phyloP scores from a whole-genome alignment of 495 filamentous ascomycete genomes.

The Recurvomyces mirabilis region DNA sequence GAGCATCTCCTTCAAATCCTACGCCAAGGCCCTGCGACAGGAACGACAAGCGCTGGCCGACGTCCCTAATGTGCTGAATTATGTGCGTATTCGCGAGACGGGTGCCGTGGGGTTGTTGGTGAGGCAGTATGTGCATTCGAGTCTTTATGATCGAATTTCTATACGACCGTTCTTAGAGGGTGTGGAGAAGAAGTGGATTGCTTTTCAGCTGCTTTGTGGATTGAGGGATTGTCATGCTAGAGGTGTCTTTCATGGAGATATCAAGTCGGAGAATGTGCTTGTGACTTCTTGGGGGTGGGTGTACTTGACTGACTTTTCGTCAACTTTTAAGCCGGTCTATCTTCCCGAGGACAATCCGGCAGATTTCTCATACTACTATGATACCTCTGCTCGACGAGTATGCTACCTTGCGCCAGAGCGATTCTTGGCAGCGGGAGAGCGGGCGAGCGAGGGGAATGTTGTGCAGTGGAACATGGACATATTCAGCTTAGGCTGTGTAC shows the following conservation, averaged over 20 bases:
- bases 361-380: constrained; percentile 95
- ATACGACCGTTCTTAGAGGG: constrained; percentile 95
- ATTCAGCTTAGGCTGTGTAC: constrained; percentile 94
- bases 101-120: constrained; percentile 84
- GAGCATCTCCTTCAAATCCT: constrained; percentile 62
- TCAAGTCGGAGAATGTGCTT: constrained; percentile 93
- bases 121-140: constrained; percentile 93
- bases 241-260: constrained; percentile 93
- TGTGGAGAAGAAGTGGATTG: constrained; percentile 97
- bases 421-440: constrained; percentile 61
- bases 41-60: constrained; percentile 70
- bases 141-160: constrained; percentile 89
- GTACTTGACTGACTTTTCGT: constrained; percentile 91
- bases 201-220: constrained; percentile 89
- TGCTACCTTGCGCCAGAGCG: constrained; percentile 94
- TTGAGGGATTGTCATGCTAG: constrained; percentile 83
- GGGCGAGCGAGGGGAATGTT: constrained; percentile 45
- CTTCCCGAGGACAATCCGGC: constrained; percentile 95
- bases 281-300: constrained; percentile 99
- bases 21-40: constrained; percentile 63
- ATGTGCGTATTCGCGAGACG: constrained; percentile 83
- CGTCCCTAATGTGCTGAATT: constrained; percentile 82
- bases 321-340: constrained; percentile 88
- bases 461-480: constrained; percentile 97
- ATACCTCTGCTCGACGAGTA: constrained; percentile 81